These are phyloP conservation scores for Eremomyces bilateralis DNA, from an alignment of 495 filamentous ascomycete species.

Conservation along the genomic window DNA sequence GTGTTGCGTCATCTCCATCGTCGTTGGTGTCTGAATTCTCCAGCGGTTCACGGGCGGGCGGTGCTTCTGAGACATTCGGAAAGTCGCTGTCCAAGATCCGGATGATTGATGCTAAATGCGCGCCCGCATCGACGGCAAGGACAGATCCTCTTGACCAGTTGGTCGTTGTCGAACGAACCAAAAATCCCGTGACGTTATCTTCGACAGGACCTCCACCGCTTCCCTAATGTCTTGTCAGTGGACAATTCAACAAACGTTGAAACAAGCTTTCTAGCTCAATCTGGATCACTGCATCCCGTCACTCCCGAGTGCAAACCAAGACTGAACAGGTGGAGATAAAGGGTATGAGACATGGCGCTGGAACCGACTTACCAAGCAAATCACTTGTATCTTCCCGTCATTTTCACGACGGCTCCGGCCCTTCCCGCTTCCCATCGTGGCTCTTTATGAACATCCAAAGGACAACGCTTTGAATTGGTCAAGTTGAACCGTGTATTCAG, in stretches of 20 bases:
- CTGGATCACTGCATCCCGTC: too few relatives aligned
- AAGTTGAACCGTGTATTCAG: too few relatives aligned
- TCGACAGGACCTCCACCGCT: constrained; percentile 79
- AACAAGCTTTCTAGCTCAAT: too few relatives aligned
- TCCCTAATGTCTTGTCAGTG: constrained; percentile 31
- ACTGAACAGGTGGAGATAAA: too few relatives aligned
- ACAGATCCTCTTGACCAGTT: constrained; percentile 62
- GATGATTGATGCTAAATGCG: constrained; percentile 65
- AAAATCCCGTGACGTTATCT: constrained; percentile 68
- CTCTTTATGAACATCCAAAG: too few relatives aligned
- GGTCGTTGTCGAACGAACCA: constrained; percentile 61
- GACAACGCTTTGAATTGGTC: too few relatives aligned
- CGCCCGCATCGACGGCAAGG: constrained; percentile 79
- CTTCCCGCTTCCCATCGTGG: too few relatives aligned
- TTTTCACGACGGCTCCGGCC: too few relatives aligned
- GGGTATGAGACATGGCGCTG: too few relatives aligned
- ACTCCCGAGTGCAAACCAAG: too few relatives aligned
- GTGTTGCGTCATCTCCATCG: constrained; percentile 2
- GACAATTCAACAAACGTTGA: background rate
- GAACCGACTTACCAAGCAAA: constrained; percentile 16
- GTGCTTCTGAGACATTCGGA: background rate
- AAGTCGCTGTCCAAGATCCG: constrained; percentile 38
- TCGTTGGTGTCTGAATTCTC: background rate
- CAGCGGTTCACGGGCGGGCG: background rate
- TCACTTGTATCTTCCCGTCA: constrained; percentile 16